Conservation (phyloP, 495 filamentous ascomycete genomes). For the Penicillium cosmopolitanum region DNA sequence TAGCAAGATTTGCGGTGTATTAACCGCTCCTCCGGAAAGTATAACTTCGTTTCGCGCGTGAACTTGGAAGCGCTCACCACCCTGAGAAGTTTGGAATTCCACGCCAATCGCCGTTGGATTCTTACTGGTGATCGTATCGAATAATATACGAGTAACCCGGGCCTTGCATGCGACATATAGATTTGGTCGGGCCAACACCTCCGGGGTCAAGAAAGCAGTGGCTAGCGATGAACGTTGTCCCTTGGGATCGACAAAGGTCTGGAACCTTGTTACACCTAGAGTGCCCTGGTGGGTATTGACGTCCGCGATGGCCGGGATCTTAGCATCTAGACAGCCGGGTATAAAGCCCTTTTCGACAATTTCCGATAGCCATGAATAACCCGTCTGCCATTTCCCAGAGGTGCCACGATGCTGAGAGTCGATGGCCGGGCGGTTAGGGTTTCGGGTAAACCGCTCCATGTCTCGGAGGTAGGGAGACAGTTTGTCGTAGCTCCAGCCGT, state of each 20-base stretch:
- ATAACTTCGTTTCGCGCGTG: slow-evolving; percentile 39
- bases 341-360: slow-evolving; percentile 28
- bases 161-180: slow-evolving; percentile 24
- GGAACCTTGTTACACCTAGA: slow-evolving; percentile 26
- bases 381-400: slow-evolving; percentile 19
- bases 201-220: slow-evolving; percentile 23
- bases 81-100: slow-evolving; percentile 21
- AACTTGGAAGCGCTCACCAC: slow-evolving; percentile 26
- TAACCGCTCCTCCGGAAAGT: slow-evolving; percentile 34
- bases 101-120: slow-evolving; percentile 21
- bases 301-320: slow-evolving; percentile 19
- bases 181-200: slow-evolving; percentile 23
- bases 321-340: slow-evolving; percentile 23
- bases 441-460: slow-evolving; percentile 28
- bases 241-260: slow-evolving; percentile 28
- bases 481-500: slow-evolving; percentile 24
- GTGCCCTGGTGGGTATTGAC: slow-evolving; percentile 20
- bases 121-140: slow-evolving; percentile 16
- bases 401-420: slow-evolving; percentile 20
- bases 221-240: slow-evolving; percentile 28
- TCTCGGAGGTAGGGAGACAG: slow-evolving; percentile 18
- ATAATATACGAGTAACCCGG: slow-evolving; percentile 23
- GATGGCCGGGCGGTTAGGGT: slow-evolving; percentile 20
- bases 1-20: slow-evolving; percentile 40
- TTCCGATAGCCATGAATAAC: slow-evolving; percentile 28